Base-by-base conservation (phyloP, 768 basidiomycete genomes). In the Phanerochaete sordida region DNA sequence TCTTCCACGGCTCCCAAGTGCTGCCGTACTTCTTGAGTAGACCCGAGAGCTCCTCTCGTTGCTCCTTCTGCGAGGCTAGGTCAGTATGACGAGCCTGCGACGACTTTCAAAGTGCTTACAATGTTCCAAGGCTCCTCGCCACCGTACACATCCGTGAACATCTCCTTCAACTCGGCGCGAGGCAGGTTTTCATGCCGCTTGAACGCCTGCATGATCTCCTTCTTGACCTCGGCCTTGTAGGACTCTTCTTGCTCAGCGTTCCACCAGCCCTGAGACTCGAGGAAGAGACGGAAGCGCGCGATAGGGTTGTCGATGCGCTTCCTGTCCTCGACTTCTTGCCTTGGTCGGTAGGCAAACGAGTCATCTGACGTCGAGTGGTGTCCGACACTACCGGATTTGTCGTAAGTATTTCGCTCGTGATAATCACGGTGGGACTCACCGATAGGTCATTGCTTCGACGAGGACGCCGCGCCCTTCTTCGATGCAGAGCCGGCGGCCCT, bases 321-420 rank as follows among this genome's bases (percentile, higher is more conserved):
- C 68, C 90, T 84, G 65, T 95, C 89, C 73, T 96, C 92, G 30
- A 97, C 95, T 68, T 96, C 95, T 58, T 91, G 83, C 21, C 91
- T 83, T 1, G 91, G 81, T 43, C 95, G 86, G 72, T 98, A 98
- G 23, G 94, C 95, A 67, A 91, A 95, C 4, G 93, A 95, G 72
- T 98, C 95, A 67, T 98, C 95, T 11, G 95, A 96, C 0, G 92
- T 95, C 19, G 91, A 93, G 70, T 95, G 93, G 69, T 98, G 94
- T n/a, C 94, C 90, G 13, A 97, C 88, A 27, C 90, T 90, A 69
- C 1, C 39, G 21, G 24, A 26, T 16, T 4, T 15, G 8, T 43
- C 33, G 54, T 44, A 28, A 58, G 13, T 15, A 26, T 26, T 8
- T 19, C 16, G 24, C 24, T 26, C 13, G 33, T 46, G 31, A 7